Evolutionary conservation across 108 stramenopile species (phyloP).

Genomic region (Parietichytrium sp.): DNA sequence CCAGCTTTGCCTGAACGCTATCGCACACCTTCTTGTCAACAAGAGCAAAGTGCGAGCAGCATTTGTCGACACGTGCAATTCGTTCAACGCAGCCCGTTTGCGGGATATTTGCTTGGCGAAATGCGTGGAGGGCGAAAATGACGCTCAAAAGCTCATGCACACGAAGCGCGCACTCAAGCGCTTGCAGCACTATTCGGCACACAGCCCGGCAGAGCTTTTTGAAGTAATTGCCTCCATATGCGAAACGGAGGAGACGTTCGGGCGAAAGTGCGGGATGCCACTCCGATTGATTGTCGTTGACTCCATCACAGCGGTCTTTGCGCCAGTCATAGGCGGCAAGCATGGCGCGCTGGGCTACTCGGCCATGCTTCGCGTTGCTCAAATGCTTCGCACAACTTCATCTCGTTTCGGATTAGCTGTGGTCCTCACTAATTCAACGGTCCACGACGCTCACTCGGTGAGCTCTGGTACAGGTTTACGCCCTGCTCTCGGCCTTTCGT

Average conservation of each 20-base stretch:
- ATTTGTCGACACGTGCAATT: not conserved
- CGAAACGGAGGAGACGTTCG: not conserved
- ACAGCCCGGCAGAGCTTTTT: not conserved
- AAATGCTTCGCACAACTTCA: not conserved
- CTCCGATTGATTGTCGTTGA: conserved; percentile 8
- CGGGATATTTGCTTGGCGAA: not conserved
- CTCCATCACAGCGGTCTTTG: conserved; percentile 7
- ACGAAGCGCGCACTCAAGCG: not conserved
- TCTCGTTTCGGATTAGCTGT: not conserved
- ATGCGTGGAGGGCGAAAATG: too few species aligned
- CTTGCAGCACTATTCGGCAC: not conserved
- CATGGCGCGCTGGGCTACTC: not conserved
- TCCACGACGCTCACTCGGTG: not conserved
- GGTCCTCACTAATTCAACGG: conserved; percentile 8
- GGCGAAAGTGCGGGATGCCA: too few species aligned
- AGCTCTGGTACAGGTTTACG: too few species aligned
- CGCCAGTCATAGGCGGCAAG: conserved; percentile 17
- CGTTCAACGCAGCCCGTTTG: conserved; percentile 1
- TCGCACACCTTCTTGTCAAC: not conserved
- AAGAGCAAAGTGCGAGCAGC: not conserved
- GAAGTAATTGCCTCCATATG: not conserved
- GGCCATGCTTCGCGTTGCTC: conserved; percentile 5
- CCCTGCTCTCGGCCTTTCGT: conserved; percentile 22
- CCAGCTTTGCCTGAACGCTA: not conserved
- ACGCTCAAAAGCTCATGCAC: not conserved